Evolutionary conservation across 345 rosid genomes (phyloP).

Genomic region (Combretum micranthum): DNA sequence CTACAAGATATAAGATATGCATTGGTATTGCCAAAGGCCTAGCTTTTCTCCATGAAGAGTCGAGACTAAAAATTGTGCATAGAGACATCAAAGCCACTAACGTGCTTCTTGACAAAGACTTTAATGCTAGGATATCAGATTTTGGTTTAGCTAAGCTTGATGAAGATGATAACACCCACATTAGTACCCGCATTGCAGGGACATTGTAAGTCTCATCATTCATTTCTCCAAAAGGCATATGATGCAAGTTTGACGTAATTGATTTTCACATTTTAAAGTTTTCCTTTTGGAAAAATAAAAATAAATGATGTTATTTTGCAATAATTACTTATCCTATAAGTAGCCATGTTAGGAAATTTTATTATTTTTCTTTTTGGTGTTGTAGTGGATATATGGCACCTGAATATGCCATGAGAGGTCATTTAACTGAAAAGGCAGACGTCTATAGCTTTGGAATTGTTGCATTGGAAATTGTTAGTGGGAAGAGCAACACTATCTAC

Average conservation of each 20-base stretch:
- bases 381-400: conserved; percentile 42
- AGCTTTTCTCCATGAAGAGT: conserved; percentile 65
- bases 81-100: conserved; percentile 69
- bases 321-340: no score
- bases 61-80: conserved; percentile 57
- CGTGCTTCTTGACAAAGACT: conserved; percentile 51
- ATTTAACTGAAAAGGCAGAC: conserved; percentile 29
- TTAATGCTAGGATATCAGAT: conserved; percentile 57
- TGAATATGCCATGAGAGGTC: conserved; percentile 30
- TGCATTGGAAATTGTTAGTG: conserved; percentile 26
- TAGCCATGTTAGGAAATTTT: no score
- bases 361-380: no score
- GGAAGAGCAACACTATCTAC: conserved; percentile 13
- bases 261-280: no score
- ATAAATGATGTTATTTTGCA: no score
- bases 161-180: conserved; percentile 59
- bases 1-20: conserved; percentile 54
- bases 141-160: conserved; percentile 75
- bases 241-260: no score
- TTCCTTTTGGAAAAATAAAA: no score
- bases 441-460: conserved; percentile 35
- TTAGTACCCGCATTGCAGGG: conserved; percentile 68
- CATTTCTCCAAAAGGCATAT: neutral
- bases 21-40: conserved; percentile 66
- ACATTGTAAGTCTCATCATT: conserved; percentile 34